Percentiles rank a stretch among this genome's conserved stretches.
Evolutionary conservation across 2,329 filamentous ascomycete species (phyloP).

Genomic region (Epicoccum sorghinum): DNA sequence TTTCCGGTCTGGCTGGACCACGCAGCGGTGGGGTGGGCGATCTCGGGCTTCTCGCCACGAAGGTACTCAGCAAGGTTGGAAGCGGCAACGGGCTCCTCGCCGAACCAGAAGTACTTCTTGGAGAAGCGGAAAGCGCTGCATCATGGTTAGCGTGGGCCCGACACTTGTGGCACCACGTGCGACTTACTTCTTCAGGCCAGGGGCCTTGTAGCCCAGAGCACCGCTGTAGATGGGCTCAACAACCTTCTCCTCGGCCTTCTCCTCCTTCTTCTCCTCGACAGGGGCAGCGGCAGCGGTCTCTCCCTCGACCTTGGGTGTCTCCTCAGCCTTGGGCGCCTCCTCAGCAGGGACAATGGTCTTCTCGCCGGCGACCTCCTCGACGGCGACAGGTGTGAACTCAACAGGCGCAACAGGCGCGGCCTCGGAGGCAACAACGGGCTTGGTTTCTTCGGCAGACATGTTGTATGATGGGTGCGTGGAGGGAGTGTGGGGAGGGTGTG

Average conservation of each 20-base stretch:
- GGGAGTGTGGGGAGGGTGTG: conserved; percentile 15
- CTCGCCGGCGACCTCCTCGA: conserved; percentile 51
- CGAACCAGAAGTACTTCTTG: conserved; percentile 83
- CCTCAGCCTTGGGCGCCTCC: conserved; percentile 47
- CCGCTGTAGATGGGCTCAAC: conserved; percentile 80
- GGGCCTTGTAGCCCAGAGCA: conserved; percentile 85
- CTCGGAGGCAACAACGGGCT: conserved; percentile 63
- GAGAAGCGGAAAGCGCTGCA: conserved; percentile 82
- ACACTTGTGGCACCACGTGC: conserved; percentile 1
- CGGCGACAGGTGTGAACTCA: conserved; percentile 45
- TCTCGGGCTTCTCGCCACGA: conserved; percentile 83
- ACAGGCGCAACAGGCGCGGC: conserved; percentile 44
- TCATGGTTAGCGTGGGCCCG: conserved; percentile 16
- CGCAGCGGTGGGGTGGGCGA: conserved; percentile 78
- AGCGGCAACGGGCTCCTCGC: conserved; percentile 71
- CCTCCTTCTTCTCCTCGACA: conserved; percentile 48
- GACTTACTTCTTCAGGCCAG: conserved; percentile 86
- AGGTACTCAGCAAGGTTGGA: conserved; percentile 79
- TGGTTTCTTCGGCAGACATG: conserved; percentile 74
- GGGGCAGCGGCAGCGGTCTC: conserved; percentile 33
- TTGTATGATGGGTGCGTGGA: conserved; percentile 23
- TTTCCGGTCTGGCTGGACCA: conserved; percentile 95
- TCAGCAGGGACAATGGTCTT: conserved; percentile 37
- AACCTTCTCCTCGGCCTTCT: conserved; percentile 55
- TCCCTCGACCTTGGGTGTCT: conserved; percentile 24